A percentile compares a stretch with the other conserved stretches of the same genome.
These are phyloP conservation scores for Geranium rotundifolium DNA, from an alignment of 345 rosid genomes.

Conservation along the genomic window DNA sequence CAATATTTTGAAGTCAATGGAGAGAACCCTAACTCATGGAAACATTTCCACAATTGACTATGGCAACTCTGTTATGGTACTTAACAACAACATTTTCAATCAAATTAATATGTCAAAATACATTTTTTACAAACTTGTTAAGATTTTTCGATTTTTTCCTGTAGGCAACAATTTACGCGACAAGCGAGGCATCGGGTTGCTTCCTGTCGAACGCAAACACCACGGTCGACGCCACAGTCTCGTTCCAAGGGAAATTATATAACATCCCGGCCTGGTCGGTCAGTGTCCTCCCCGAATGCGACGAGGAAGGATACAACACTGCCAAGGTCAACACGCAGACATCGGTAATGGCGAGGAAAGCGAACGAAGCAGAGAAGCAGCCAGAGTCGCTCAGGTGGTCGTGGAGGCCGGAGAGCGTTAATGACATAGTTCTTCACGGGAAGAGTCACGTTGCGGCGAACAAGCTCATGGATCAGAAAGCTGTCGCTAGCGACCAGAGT, in stretches of 20 bases:
- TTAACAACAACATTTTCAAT: not conserved
- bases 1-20: constrained; percentile 35
- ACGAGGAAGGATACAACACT: constrained; percentile 43
- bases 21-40: constrained; percentile 45
- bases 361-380: constrained; percentile 12
- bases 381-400: constrained; percentile 25
- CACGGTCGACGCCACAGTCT: constrained; percentile 27
- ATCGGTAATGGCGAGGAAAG: constrained; percentile 23
- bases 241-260: constrained; percentile 30
- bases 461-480: constrained; percentile 27
- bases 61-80: constrained; percentile 30
- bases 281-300: constrained; percentile 53
- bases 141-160: not conserved
- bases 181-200: constrained; percentile 30
- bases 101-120: not conserved
- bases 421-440: not conserved
- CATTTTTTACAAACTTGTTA: too few relatives aligned
- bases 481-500: constrained; percentile 21
- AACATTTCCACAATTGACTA: constrained; percentile 22
- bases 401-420: constrained; percentile 15
- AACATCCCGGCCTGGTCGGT: constrained; percentile 65
- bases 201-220: constrained; percentile 42
- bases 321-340: constrained; percentile 64
- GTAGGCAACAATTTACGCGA: constrained; percentile 40
- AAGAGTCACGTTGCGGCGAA: constrained; percentile 5